These are phyloP conservation scores for Penicillium brasilianum DNA, from an alignment of 2,329 filamentous ascomycete species.

Conservation along the genomic window DNA sequence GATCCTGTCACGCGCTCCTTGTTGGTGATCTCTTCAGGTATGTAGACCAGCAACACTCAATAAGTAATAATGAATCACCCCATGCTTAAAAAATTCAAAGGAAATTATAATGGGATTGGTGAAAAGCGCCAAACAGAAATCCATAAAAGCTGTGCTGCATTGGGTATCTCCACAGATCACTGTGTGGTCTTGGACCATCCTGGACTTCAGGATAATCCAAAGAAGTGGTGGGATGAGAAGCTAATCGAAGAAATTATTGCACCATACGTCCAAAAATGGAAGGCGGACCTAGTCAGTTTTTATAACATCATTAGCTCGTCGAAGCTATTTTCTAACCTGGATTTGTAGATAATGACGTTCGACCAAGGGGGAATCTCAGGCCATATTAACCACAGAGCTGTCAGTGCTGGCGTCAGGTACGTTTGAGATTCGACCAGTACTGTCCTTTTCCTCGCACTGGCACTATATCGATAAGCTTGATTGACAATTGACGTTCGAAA, in stretches of 20 bases:
- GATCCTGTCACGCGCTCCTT: background rate
- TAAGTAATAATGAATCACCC: background rate
- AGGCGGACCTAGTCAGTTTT: background rate
- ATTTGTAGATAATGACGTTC: constrained; percentile 1
- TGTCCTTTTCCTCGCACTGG: background rate
- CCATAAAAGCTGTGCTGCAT: constrained; percentile 3
- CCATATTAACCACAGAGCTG: constrained; percentile 6
- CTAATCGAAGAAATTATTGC: background rate
- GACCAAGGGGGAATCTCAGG: constrained; percentile 7
- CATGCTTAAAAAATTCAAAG: background rate
- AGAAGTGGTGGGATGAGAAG: constrained; percentile 8
- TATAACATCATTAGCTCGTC: no score
- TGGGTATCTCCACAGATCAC: constrained; percentile 2
- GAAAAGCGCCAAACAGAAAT: constrained; percentile 4
- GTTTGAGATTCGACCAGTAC: background rate
- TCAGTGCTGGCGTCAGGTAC: constrained; percentile 4
- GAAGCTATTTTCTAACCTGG: background rate
- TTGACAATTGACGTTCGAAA: background rate
- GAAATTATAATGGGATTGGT: constrained; percentile 2
- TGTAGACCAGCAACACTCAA: background rate
- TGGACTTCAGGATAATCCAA: constrained; percentile 6
- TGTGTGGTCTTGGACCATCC: constrained; percentile 5
- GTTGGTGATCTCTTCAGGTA: constrained; percentile 6
- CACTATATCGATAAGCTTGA: background rate
- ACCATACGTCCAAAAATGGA: background rate